phyloP scores from a whole-genome alignment of 441 rosid genomes.

The Breynia disticha region DNA sequence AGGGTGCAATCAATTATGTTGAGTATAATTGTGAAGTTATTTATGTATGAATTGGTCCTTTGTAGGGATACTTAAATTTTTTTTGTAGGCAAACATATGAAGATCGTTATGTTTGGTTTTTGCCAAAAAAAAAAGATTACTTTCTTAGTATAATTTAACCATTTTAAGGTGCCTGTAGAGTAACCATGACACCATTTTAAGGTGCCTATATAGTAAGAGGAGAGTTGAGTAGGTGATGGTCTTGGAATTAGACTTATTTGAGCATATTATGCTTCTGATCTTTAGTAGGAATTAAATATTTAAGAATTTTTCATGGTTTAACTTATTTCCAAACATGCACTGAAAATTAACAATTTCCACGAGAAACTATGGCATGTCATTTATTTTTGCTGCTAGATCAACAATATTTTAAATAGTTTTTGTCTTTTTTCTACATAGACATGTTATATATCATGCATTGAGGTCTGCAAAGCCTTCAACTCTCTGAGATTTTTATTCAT shows the following conservation, averaged over 20 bases:
- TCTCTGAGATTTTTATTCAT: conserved; percentile 83
- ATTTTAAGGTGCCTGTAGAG: neutral
- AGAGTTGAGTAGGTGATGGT: neutral
- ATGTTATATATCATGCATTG: conserved; percentile 53
- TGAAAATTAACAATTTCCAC: too few species aligned
- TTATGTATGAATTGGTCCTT: conserved; percentile 8
- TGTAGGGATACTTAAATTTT: neutral
- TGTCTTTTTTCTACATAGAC: conserved; percentile 47
- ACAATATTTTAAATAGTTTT: neutral
- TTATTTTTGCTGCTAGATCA: too few species aligned
- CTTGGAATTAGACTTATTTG: neutral
- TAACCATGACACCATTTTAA: neutral
- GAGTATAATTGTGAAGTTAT: neutral
- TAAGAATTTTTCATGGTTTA: neutral
- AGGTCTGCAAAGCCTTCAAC: conserved; percentile 56
- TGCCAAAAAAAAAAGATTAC: conserved; percentile 80
- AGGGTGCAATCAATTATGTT: too few species aligned
- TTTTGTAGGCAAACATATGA: conserved; percentile 94
- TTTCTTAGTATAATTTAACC: neutral
- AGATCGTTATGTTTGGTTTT: conserved; percentile 87
- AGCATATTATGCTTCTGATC: neutral
- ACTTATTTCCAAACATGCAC: neutral
- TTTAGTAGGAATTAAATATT: neutral
- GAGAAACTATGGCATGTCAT: too few species aligned
- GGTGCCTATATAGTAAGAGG: neutral